These are phyloP conservation scores for Akanthomyces uredinophilus DNA, from an alignment of 2,329 filamentous ascomycete genomes.

Conservation along the genomic window DNA sequence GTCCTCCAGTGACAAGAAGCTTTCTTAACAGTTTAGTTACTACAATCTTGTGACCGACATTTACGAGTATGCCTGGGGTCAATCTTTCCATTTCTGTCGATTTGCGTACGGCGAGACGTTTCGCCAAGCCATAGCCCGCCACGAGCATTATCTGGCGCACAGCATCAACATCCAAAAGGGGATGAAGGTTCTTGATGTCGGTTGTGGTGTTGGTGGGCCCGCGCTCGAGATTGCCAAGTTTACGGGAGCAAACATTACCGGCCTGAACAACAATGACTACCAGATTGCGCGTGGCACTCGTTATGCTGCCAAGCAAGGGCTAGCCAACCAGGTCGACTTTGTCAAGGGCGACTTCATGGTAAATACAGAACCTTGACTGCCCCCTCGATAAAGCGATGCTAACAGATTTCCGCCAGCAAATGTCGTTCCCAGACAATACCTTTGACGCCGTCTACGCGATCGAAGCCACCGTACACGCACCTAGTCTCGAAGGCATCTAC, in stretches of 20 bases:
- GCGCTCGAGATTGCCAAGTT: slow-evolving; percentile 96
- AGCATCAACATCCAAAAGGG: slow-evolving; percentile 77
- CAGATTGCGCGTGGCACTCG: slow-evolving; percentile 90
- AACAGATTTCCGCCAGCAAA: slow-evolving; percentile 49
- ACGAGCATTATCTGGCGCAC: slow-evolving; percentile 95
- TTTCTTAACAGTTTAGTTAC: slow-evolving; percentile 53
- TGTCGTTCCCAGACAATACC: slow-evolving; percentile 80
- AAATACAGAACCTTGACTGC: too few species aligned
- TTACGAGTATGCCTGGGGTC: slow-evolving; percentile 95
- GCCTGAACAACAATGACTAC: slow-evolving; percentile 99
- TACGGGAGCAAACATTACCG: slow-evolving; percentile 79
- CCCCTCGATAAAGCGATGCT: too few species aligned
- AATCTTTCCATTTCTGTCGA: slow-evolving; percentile 96
- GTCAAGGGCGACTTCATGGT: slow-evolving; percentile 72
- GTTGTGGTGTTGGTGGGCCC: slow-evolving; percentile 94
- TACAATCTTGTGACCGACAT: slow-evolving; percentile 93
- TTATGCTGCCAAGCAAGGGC: slow-evolving; percentile 76
- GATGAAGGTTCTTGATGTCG: slow-evolving; percentile 90
- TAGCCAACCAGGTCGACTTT: slow-evolving; percentile 74
- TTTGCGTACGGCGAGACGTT: slow-evolving; percentile 84
- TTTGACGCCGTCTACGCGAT: slow-evolving; percentile 95
- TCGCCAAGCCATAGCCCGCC: slow-evolving; percentile 83
- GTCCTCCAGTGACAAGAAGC: not conserved
- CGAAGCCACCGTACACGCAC: slow-evolving; percentile 89
- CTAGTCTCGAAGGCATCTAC: slow-evolving; percentile 81